These are phyloP conservation scores for Russula emetica DNA, from an alignment of 768 basidiomycete species.

Conservation along the genomic window DNA sequence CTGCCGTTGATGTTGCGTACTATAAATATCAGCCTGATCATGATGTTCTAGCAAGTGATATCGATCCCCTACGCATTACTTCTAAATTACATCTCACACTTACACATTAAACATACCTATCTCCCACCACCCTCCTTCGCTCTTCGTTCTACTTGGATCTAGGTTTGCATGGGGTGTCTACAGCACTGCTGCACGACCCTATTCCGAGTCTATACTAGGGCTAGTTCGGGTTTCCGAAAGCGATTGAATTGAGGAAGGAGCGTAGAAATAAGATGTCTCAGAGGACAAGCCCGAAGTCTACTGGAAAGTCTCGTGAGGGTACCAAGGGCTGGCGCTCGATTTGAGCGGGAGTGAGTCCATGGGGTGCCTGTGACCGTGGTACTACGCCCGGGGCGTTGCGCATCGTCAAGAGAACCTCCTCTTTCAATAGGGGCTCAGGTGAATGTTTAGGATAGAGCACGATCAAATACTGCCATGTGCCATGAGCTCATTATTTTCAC, in stretches of 20 bases:
- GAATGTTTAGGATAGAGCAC: constrained; percentile 7
- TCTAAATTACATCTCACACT: too few species aligned
- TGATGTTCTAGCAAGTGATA: not conserved
- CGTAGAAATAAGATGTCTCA: not conserved
- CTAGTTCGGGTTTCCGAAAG: not conserved
- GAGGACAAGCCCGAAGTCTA: constrained; percentile 1
- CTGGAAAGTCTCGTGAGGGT: not conserved
- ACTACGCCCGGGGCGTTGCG: constrained; percentile 25
- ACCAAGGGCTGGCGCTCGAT: not conserved
- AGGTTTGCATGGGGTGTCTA: too few species aligned
- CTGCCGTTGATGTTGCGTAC: too few species aligned
- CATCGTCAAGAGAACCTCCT: constrained; percentile 28
- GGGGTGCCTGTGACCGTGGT: constrained; percentile 11
- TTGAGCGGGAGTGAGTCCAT: not conserved
- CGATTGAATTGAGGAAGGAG: too few species aligned
- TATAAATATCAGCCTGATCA: too few species aligned
- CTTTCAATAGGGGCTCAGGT: constrained; percentile 22
- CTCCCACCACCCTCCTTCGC: not conserved
- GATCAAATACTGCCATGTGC: constrained; percentile 14
- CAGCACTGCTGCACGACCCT: not conserved
- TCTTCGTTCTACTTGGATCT: not conserved
- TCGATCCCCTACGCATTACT: not conserved
- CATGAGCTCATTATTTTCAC: not conserved
- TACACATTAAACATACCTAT: not conserved
- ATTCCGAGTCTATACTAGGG: not conserved